Conservation (phyloP, 345 rosid genomes). For the Citrus reticulata region DNA sequence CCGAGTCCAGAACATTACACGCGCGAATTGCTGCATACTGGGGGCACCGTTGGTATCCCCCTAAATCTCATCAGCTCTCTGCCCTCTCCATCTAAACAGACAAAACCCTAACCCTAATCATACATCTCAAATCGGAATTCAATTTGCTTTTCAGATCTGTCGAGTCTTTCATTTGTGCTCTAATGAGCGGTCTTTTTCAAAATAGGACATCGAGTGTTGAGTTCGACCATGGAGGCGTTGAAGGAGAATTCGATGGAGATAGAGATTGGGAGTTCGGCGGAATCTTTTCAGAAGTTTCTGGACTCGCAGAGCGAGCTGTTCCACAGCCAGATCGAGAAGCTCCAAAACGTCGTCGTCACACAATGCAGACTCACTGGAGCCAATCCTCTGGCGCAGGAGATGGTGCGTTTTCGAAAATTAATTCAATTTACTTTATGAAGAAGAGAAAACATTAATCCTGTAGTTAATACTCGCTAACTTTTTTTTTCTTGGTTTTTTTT, state of each 20-base stretch:
- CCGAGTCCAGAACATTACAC: neutral
- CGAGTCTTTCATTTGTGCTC: constrained; percentile 5
- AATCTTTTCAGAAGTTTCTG: constrained; percentile 55
- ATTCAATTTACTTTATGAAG: neutral
- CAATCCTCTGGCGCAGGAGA: constrained; percentile 97
- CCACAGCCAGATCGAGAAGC: constrained; percentile 84
- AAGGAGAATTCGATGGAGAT: constrained; percentile 39
- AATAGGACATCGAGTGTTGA: constrained; percentile 27
- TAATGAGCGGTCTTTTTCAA: constrained; percentile 26
- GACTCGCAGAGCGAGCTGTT: constrained; percentile 71
- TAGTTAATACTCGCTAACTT: neutral
- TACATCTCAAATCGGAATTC: neutral
- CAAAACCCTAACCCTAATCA: constrained; percentile 34
- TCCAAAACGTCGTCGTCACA: constrained; percentile 65
- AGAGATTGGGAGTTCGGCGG: constrained; percentile 64
- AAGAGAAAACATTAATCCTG: neutral
- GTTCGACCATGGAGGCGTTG: constrained; percentile 46
- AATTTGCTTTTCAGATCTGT: neutral
- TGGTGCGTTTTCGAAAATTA: constrained; percentile 45
- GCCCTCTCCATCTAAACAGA: constrained; percentile 14
- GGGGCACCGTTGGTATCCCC: constrained; percentile 5
- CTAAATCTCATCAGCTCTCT: neutral
- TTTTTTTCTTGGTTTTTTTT: neutral
- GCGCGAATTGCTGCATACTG: neutral
- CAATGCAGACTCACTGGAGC: constrained; percentile 97